phyloP scores from a whole-genome alignment of 1,284 basidiomycete species.

The Sanghuangporus sanghuang region DNA sequence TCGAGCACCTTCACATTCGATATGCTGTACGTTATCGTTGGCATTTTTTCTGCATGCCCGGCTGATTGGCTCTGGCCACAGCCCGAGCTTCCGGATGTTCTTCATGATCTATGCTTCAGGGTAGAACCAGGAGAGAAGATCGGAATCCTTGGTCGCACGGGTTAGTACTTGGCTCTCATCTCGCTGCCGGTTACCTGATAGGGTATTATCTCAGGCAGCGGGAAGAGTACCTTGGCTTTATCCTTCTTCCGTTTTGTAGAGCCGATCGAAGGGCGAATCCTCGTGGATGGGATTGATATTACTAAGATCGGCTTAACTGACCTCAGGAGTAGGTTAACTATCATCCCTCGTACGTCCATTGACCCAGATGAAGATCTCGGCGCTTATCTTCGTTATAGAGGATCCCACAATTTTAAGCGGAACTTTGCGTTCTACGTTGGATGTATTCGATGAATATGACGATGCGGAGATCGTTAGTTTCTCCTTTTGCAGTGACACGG shows the following conservation, averaged over 20 bases:
- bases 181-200: neutral
- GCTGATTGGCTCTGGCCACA: conserved; percentile 24
- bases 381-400: conserved; percentile 39
- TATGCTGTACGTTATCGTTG: conserved; percentile 65
- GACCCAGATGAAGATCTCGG: neutral
- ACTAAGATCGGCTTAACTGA: conserved; percentile 84
- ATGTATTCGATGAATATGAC: conserved; percentile 86
- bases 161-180: conserved; percentile 29
- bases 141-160: conserved; percentile 88
- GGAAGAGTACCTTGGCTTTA: conserved; percentile 86
- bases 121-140: conserved; percentile 77
- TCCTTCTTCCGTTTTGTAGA: conserved; percentile 97
- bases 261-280: conserved; percentile 75
- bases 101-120: conserved; percentile 79
- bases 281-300: conserved; percentile 86
- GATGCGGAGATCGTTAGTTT: conserved; percentile 75
- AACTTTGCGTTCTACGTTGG: conserved; percentile 79
- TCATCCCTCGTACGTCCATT: conserved; percentile 77
- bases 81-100: conserved; percentile 81
- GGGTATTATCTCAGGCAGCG: conserved; percentile 25
- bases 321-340: conserved; percentile 79
- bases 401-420: conserved; percentile 89
- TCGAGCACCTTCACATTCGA: conserved; percentile 78
- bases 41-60: neutral
- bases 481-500: conserved; percentile 27